Evolutionary conservation across 2,329 filamentous ascomycete species (phyloP).

Genomic region (Penicillium frequentans): DNA sequence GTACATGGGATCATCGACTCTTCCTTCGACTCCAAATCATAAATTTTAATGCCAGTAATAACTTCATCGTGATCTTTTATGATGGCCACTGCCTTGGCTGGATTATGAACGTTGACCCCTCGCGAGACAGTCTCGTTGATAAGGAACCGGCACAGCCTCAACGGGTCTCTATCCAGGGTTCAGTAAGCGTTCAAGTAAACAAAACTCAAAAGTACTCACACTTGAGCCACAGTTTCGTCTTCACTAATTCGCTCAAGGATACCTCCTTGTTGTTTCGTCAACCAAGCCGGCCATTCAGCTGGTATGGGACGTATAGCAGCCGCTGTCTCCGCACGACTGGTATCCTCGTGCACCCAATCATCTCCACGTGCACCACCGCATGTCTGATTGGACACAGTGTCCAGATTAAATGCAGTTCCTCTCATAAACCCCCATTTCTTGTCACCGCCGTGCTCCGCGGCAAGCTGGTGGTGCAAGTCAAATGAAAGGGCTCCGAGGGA

Average conservation of each 20-base stretch:
- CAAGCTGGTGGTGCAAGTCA: slow-evolving; percentile 65
- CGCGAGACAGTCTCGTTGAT: slow-evolving; percentile 56
- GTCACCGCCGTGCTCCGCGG: slow-evolving; percentile 58
- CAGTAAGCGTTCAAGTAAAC: neutral
- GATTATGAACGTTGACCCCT: slow-evolving; percentile 67
- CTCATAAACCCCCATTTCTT: slow-evolving; percentile 60
- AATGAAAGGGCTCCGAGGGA: slow-evolving; percentile 68
- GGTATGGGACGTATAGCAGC: slow-evolving; percentile 36
- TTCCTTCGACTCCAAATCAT: slow-evolving; percentile 35
- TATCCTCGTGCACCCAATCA: slow-evolving; percentile 67
- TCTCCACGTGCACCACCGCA: slow-evolving; percentile 51
- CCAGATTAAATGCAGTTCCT: slow-evolving; percentile 61
- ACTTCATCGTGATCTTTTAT: slow-evolving; percentile 51
- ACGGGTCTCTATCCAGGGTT: slow-evolving; percentile 57
- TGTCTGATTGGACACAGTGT: slow-evolving; percentile 36
- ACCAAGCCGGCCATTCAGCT: slow-evolving; percentile 55
- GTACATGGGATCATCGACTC: slow-evolving; percentile 56
- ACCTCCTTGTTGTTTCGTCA: slow-evolving; percentile 57
- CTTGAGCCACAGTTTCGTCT: slow-evolving; percentile 62
- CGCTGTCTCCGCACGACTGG: slow-evolving; percentile 60
- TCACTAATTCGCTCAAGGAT: slow-evolving; percentile 62
- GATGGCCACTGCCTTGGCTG: slow-evolving; percentile 57
- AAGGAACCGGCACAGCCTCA: slow-evolving; percentile 65
- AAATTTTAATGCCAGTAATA: slow-evolving; percentile 55
- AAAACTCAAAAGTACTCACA: slow-evolving; percentile 47